Evolutionary conservation across 352 stramenopile genomes (phyloP).

Genomic region (Phytophthora aleatoria): DNA sequence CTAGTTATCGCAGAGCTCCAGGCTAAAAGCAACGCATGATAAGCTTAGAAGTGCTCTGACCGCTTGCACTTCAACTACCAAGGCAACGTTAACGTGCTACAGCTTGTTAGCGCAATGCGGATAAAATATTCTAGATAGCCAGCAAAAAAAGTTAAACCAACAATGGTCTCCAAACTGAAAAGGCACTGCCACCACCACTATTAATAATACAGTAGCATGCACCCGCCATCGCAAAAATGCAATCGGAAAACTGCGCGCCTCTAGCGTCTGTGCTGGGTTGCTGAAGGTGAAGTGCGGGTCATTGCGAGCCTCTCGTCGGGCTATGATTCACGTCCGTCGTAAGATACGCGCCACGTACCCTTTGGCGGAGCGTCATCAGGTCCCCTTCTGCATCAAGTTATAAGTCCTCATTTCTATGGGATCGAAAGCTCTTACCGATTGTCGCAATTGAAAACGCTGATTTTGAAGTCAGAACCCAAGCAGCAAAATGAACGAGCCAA

Average conservation of each 20-base stretch:
- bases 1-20: neutral
- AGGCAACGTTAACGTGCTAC: neutral
- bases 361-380: slow-evolving; percentile 10
- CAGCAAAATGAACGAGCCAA: slow-evolving; percentile 28
- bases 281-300: neutral
- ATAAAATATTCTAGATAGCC: neutral
- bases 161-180: neutral
- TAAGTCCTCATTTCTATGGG: slow-evolving; percentile 24
- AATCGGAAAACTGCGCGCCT: neutral
- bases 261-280: neutral
- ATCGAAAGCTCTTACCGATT: neutral
- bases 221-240: slow-evolving; percentile 1
- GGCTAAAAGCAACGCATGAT: neutral
- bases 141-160: slow-evolving; percentile 7
- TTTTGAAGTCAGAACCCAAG: slow-evolving; percentile 25
- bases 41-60: neutral
- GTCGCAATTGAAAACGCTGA: slow-evolving; percentile 13
- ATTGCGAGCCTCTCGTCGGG: slow-evolving; percentile 16
- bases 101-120: neutral
- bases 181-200: neutral
- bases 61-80: slow-evolving; percentile 11
- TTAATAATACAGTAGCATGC: neutral
- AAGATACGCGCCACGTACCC: slow-evolving; percentile 27
- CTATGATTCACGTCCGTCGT: slow-evolving; percentile 22
- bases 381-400: neutral